Evolutionary conservation across 2,329 filamentous ascomycete genomes (phyloP).

Genomic region (Trichoderma sp.): DNA sequence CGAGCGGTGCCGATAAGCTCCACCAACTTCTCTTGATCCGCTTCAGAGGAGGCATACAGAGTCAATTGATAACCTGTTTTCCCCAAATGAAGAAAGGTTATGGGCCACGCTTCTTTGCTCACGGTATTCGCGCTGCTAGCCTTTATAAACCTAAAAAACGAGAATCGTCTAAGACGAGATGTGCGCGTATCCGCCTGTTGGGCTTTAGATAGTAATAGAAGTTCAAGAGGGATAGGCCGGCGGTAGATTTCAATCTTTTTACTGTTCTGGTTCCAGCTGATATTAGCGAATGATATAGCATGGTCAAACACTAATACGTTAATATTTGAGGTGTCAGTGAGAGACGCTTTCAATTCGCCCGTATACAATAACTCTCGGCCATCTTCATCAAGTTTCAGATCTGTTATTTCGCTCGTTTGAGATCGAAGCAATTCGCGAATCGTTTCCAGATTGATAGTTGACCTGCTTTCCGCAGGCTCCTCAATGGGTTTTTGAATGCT

Average conservation of each 20-base stretch:
- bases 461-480: background rate
- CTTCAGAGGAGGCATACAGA: background rate
- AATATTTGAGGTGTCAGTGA: background rate
- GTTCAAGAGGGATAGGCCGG: background rate
- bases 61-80: background rate
- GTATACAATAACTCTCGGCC: background rate
- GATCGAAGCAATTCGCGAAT: background rate
- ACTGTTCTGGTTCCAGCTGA: background rate
- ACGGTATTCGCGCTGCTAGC: background rate
- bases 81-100: background rate
- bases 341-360: background rate
- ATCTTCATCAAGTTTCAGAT: background rate
- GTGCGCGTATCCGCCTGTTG: background rate
- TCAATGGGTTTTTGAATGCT: background rate
- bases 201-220: background rate
- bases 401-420: background rate
- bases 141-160: background rate
- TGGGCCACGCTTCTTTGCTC: background rate
- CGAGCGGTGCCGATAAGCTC: background rate
- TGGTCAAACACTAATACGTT: background rate
- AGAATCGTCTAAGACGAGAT: background rate
- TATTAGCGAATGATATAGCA: background rate
- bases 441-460: background rate
- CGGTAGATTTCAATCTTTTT: background rate
- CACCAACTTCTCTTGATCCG: background rate